Evolutionary conservation across 2,329 filamentous ascomycete species (phyloP).

Genomic region (Alternaria infectoria): DNA sequence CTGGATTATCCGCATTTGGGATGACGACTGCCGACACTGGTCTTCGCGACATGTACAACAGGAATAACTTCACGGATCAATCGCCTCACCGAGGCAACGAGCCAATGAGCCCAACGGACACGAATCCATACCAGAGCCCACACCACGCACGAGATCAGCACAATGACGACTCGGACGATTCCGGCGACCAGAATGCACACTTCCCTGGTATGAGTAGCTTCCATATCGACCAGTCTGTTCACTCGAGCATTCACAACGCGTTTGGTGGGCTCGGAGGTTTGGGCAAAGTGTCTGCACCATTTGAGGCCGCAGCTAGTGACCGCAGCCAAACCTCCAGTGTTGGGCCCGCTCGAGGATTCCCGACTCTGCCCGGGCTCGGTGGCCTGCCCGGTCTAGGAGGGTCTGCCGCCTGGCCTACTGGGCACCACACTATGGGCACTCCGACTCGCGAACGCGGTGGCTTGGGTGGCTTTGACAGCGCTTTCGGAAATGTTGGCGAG

Average conservation of each 20-base stretch:
- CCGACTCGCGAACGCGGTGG: slow-evolving; percentile 66
- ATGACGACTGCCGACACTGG: slow-evolving; percentile 65
- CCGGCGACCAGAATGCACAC: slow-evolving; percentile 59
- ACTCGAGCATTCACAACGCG: slow-evolving; percentile 51
- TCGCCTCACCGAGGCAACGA: slow-evolving; percentile 65
- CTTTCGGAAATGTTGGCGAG: slow-evolving; percentile 79
- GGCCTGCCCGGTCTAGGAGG: slow-evolving; percentile 64
- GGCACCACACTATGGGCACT: slow-evolving; percentile 76
- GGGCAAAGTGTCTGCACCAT: slow-evolving; percentile 52
- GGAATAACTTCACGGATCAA: slow-evolving; percentile 64
- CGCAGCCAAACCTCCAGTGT: slow-evolving; percentile 92
- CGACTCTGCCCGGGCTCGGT: slow-evolving; percentile 65
- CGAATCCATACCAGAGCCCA: slow-evolving; percentile 94
- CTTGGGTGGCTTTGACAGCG: slow-evolving; percentile 58
- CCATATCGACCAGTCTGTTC: slow-evolving; percentile 53
- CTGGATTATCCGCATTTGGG: slow-evolving; percentile 66
- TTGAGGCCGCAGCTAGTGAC: slow-evolving; percentile 74
- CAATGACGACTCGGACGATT: slow-evolving; percentile 64
- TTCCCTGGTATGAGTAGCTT: slow-evolving; percentile 62
- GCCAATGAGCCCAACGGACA: slow-evolving; percentile 88
- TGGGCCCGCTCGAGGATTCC: slow-evolving; percentile 74
- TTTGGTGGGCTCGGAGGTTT: slow-evolving; percentile 65
- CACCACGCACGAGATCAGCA: slow-evolving; percentile 73
- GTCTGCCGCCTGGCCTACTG: slow-evolving; percentile 67
- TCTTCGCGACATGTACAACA: slow-evolving; percentile 63